Evolutionary conservation across 371 early-diverging fungal species (phyloP).

Genomic region (Apophysomyces elegans): DNA sequence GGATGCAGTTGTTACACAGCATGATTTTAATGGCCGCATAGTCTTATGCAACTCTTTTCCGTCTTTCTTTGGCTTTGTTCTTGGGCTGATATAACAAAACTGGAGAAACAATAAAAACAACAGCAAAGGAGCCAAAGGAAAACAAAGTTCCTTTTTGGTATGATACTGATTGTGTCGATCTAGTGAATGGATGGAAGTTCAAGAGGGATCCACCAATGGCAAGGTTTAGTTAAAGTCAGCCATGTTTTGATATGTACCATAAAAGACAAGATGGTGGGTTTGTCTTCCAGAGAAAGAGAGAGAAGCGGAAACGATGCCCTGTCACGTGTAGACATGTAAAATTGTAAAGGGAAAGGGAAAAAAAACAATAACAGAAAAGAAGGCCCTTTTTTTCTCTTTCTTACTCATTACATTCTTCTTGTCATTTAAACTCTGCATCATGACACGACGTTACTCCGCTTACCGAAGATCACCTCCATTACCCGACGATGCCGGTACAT

Average conservation of each 20-base stretch:
- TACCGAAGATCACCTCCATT: constrained; percentile 37
- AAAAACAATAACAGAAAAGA: neutral
- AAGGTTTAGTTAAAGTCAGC: neutral
- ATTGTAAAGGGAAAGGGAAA: constrained; percentile 6
- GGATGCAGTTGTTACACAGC: too few species aligned
- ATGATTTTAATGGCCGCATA: too few species aligned
- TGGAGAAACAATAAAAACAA: too few species aligned
- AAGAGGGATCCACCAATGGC: neutral
- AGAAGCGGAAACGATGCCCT: neutral
- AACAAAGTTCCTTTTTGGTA: constrained; percentile 3
- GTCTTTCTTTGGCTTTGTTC: too few species aligned
- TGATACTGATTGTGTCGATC: neutral
- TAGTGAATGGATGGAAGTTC: neutral
- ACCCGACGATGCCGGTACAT: constrained; percentile 53
- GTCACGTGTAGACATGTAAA: constrained; percentile 8
- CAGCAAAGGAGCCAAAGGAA: neutral
- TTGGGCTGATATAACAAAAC: too few species aligned
- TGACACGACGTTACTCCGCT: constrained; percentile 21
- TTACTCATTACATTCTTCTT: neutral
- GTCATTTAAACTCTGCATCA: neutral
- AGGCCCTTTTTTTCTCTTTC: neutral
- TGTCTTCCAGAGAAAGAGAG: too few species aligned
- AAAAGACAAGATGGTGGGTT: neutral
- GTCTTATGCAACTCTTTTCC: too few species aligned
- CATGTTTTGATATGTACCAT: constrained; percentile 7